These are phyloP conservation scores for Leccinum uliginosum DNA, from an alignment of 768 basidiomycete genomes.

Conservation along the genomic window DNA sequence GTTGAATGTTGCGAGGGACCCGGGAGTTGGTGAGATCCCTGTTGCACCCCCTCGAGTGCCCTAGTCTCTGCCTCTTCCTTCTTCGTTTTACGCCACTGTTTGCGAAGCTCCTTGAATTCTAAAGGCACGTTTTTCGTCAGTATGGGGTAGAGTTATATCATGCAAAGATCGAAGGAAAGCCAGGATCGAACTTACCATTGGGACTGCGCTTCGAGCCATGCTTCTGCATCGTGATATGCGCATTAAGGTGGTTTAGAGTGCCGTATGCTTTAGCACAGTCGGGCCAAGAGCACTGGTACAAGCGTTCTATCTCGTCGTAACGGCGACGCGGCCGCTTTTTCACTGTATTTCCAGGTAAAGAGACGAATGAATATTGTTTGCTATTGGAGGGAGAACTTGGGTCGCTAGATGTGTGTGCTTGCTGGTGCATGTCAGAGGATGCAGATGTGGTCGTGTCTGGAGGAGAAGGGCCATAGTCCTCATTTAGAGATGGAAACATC, in stretches of 20 bases:
- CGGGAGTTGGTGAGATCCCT: slow-evolving; percentile 16
- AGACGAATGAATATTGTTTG: slow-evolving; percentile 81
- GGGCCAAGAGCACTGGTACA: slow-evolving; percentile 84
- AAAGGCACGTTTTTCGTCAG: slow-evolving; percentile 9
- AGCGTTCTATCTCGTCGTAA: slow-evolving; percentile 93
- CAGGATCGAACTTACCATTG: slow-evolving; percentile 54
- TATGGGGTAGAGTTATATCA: background rate
- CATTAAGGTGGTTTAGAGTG: slow-evolving; percentile 95
- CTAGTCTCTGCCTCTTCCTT: slow-evolving; percentile 55
- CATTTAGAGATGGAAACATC: slow-evolving; percentile 44
- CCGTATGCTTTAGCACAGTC: slow-evolving; percentile 83
- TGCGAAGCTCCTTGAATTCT: slow-evolving; percentile 99
- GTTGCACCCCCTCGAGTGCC: slow-evolving; percentile 13
- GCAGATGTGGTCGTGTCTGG: slow-evolving; percentile 60
- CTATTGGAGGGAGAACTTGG: slow-evolving; percentile 38
- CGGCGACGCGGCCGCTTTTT: slow-evolving; percentile 81
- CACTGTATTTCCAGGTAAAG: slow-evolving; percentile 74
- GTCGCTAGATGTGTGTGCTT: slow-evolving; percentile 11
- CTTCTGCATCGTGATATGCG: slow-evolving; percentile 97
- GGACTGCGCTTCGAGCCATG: slow-evolving; percentile 90
- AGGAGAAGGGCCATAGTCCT: slow-evolving; percentile 57
- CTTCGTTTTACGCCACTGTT: slow-evolving; percentile 93
- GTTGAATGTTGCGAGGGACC: slow-evolving; percentile 16
- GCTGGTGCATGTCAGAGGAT: slow-evolving; percentile 35
- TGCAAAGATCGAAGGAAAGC: background rate